Evolutionary conservation across 169 alveolate species (phyloP).

Genomic region (Plasmodium cynomolgi): DNA sequence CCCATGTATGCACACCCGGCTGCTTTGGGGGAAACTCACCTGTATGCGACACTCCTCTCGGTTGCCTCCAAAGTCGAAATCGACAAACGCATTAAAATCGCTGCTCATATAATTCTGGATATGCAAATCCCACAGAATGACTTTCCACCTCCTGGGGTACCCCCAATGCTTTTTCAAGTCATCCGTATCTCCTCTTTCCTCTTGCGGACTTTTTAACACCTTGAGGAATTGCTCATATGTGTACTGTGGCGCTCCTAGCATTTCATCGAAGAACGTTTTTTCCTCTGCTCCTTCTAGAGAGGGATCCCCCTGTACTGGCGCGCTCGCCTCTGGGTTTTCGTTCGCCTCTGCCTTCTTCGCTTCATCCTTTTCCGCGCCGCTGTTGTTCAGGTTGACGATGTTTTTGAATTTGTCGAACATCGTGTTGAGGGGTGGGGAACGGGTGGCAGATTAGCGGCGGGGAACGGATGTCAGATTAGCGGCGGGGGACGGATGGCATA

Average conservation of each 20-base stretch:
- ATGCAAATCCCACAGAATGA: conserved; percentile 79
- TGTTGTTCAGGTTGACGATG: conserved; percentile 37
- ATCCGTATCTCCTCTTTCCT: conserved; percentile 82
- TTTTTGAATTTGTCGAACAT: conserved; percentile 49
- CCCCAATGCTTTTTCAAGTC: conserved; percentile 82
- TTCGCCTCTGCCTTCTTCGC: conserved; percentile 24
- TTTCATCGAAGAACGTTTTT: conserved; percentile 77
- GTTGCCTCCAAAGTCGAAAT: conserved; percentile 85
- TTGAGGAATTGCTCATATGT: conserved; percentile 83
- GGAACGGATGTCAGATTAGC: background rate
- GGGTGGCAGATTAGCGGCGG: background rate
- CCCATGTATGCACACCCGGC: background rate
- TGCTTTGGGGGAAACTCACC: too few relatives aligned
- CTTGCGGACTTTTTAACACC: conserved; percentile 74
- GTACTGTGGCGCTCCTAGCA: conserved; percentile 81
- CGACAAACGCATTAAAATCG: conserved; percentile 82
- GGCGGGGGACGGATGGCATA: background rate
- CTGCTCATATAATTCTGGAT: conserved; percentile 79
- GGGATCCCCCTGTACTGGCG: background rate
- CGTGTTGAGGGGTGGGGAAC: background rate
- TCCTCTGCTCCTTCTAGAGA: conserved; percentile 59
- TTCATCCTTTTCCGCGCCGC: conserved; percentile 23
- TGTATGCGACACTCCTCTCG: conserved; percentile 85
- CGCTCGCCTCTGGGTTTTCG: conserved; percentile 35
- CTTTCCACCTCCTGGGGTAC: conserved; percentile 83